A percentile compares a stretch with the other conserved stretches of the same genome.
phyloP scores from a whole-genome alignment of 2,329 filamentous ascomycete genomes.

The Penicillium brevicompactum region DNA sequence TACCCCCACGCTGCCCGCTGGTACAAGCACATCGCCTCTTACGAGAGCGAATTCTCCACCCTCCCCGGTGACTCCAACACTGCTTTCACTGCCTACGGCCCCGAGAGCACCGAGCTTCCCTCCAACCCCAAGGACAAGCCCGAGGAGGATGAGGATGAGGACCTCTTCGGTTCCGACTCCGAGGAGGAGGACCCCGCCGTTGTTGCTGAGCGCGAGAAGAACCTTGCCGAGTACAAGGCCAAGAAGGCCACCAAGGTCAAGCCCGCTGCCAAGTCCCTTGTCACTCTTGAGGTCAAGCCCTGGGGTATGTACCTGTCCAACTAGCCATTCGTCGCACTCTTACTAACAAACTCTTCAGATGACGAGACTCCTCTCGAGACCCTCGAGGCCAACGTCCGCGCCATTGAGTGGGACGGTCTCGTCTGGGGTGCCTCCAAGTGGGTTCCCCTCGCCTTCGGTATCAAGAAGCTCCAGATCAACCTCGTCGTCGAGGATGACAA shows the following conservation, averaged over 20 bases:
- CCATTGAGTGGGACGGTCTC: constrained; percentile 89
- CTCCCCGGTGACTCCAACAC: constrained; percentile 90
- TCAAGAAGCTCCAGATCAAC: constrained; percentile 99
- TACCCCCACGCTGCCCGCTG: constrained; percentile 94
- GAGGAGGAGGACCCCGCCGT: constrained; percentile 94
- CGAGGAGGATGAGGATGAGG: constrained; percentile 78
- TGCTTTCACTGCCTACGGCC: constrained; percentile 87
- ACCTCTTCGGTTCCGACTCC: constrained; percentile 90
- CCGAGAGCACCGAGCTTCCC: constrained; percentile 74
- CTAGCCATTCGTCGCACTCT: not conserved
- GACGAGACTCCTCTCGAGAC: constrained; percentile 90
- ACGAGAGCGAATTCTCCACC: constrained; percentile 87
- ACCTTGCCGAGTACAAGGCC: constrained; percentile 89
- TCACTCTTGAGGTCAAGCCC: constrained; percentile 96
- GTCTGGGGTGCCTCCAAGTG: constrained; percentile 93
- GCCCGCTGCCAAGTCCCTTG: constrained; percentile 90
- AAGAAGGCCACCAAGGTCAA: constrained; percentile 96
- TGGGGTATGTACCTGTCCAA: constrained; percentile 72
- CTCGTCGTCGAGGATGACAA: constrained; percentile 97
- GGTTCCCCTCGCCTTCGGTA: constrained; percentile 90
- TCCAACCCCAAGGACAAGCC: constrained; percentile 85
- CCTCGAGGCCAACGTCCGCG: constrained; percentile 77
- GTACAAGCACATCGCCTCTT: constrained; percentile 98
- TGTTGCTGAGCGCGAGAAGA: constrained; percentile 79
- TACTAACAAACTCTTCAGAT: constrained; percentile 53